Evolutionary conservation across 495 filamentous ascomycete species (phyloP), one percentile per base, ranked within the genome.

Genomic region (Clohesyomyces aquaticus): DNA sequence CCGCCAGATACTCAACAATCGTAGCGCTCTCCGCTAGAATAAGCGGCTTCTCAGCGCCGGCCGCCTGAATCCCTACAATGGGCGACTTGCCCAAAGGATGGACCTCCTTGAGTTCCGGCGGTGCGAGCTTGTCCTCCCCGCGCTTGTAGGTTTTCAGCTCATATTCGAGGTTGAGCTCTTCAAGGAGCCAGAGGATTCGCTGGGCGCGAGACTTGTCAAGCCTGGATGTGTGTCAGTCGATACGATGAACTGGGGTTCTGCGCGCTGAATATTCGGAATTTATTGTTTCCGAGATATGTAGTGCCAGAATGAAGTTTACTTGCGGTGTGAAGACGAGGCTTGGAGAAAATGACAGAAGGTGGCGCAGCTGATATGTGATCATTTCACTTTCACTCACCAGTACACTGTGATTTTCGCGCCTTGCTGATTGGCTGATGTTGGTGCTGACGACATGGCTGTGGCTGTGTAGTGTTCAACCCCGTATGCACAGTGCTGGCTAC

Each of bases 41-140:
- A 14, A 88, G 68, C 0, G 86, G 84, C 66, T 83, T 77, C 8
- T 76, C 45, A 45, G 71, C 67, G 27, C 67, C 76, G 23, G 78
- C 68, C 0, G 75, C 64, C 52, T 86, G 74, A 69, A 96, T 72
- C 8, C 79, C 81, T 56, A 97, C 73, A 4, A 93, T 70, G 2
- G 92, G 93, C 0, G 89, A 87, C 70, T 96, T 97, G 18, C 92
- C 93, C 8, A 96, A 81, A 0, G 89, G 88, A 72, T 97, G 93
- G 19, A 96, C 74, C 42, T 90, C 74, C 71, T 89, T 87, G 28
- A 95, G 80, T 61, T 87, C 87, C 0, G 79, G 69, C 0, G 91
- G 91, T 0, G 93, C 93, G 8, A 88, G 75, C 74, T 78, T 76
- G 68, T 85, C 74, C 23, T 77, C 61, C 42, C 74, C 73, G 41